Base-by-base conservation (phyloP, 257 asterid genomes). In the Galeopsis tetrahit region DNA sequence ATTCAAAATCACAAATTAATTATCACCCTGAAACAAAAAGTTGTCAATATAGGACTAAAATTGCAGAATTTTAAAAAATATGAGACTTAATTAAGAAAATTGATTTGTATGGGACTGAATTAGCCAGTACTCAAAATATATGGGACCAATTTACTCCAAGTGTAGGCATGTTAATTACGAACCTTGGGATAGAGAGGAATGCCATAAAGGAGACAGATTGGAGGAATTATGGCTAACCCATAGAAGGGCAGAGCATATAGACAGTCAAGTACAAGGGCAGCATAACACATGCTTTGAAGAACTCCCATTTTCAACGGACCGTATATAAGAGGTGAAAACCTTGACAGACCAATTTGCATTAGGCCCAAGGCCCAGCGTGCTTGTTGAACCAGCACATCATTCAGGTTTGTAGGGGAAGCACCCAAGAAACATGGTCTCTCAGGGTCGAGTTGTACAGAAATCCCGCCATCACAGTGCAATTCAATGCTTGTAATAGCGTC, bases 381-480 rank as follows among this genome's bases (percentile, higher is more conserved):
- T 31, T 83, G 84, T 51, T 87, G 93, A 63, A 78, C 78, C 34
- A 87, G 61, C 57, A 77, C 75, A 55, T 85, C 93, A 13, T 68
- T 80, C 63, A 87, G 59, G 42, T 71, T 85, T 11, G 85, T 82
- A 4, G 90, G 77, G 5, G 72, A 72, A 40, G 77, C 57, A 10
- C 90, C 93, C 73, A 81, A 69, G 81, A 85, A 85, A 53, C 85
- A 81, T 4, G 88, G 82, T 40, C 73, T 70, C 17, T 32, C 32
- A 1, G 93, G 93, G 61, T 85, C 79, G 34, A 60, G 17, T 7
- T 33, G 70, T 49, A 85, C 84, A 0, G 93, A 80, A 10, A 6
- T 87, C 93, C 93, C 85, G 14, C 93, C 93, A 46, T 39, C 72
- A 56, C 90, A 81, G 69, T 85, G 90, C 55, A 87, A 46, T 0